Evolutionary conservation across 2,329 filamentous ascomycete species (phyloP), one percentile per base, ranked within the genome.

Genomic region (Colletotrichum tropicicola): DNA sequence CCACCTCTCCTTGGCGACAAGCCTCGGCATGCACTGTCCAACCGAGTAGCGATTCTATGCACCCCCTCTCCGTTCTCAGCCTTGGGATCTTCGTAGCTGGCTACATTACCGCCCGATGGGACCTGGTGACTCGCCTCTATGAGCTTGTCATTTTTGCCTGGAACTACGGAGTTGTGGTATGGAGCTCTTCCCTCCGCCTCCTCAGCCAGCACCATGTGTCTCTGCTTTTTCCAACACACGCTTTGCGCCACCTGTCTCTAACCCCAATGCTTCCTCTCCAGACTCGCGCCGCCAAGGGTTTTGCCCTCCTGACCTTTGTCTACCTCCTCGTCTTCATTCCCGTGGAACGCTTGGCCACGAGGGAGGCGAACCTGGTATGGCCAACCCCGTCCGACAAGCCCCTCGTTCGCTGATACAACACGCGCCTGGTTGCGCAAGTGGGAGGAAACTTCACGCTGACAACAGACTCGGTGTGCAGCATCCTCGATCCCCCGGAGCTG

Each of bases 21-120:
- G 63, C 51, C 60, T 71, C 75, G 80, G 80, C 78, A 84, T 85
- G 83, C 76, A 72, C 78, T 74, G 75, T 73, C 76, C 72, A 59
- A 72, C 74, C 70, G 70, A 75, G 76, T 78, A 80, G 74, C 79
- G 81, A 76, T 81, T 87, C 85, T 86, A 98, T 98, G 95, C 94
- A 98, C 93, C 93, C 94, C 75, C 98, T 98, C 85, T 98, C 95
- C 69, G 85, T 95, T 79, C 88, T 98, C 80, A 97, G 94, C 75
- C 90, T 97, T 83, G 94, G 92, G 83, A 98, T 99, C 84, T 99
- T 99, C 85, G 92, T 98, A 87, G 95, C 96, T 83, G 96, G 96
- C 80, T 99, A 99, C 87, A 98, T 95, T 79, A 99, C 96, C 82
- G 96, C 96, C 77, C 92, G 96, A 85, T 99, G 96, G 94, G 96